Evolutionary conservation across 805 yeast genomes (phyloP).

Genomic region (Dipodascopsis uninucleata): DNA sequence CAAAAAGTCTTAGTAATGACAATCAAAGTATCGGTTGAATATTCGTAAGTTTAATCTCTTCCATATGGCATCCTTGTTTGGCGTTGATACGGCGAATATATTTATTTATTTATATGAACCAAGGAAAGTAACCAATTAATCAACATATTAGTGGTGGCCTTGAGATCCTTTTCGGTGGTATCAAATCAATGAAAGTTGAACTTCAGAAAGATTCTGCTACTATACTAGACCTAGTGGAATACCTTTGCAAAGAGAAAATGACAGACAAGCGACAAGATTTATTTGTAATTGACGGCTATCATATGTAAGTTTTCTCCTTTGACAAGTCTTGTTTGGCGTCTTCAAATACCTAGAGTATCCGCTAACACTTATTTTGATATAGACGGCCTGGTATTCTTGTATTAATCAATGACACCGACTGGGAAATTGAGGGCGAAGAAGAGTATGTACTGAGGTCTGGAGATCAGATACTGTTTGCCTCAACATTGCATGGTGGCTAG

Average conservation of each 20-base stretch:
- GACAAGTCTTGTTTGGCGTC: no score
- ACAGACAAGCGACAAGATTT: conserved; percentile 61
- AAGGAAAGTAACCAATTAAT: no score
- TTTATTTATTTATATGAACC: no score
- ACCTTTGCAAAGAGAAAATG: conserved; percentile 49
- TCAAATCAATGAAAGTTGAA: conserved; percentile 50
- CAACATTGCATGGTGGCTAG: conserved; percentile 92
- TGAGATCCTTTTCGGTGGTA: conserved; percentile 67
- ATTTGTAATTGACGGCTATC: conserved; percentile 68
- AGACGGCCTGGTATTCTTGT: conserved; percentile 87
- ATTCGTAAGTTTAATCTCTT: no score
- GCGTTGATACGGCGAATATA: no score
- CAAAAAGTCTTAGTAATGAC: no score
- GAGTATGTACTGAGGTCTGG: conserved; percentile 70
- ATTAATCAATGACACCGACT: conserved; percentile 87
- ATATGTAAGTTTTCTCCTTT: conserved; percentile 41
- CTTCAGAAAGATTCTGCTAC: conserved; percentile 42
- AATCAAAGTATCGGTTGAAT: no score
- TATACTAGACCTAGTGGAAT: conserved; percentile 51
- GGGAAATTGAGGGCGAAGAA: conserved; percentile 93
- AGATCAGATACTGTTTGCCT: conserved; percentile 81
- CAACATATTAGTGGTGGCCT: conserved; percentile 87
- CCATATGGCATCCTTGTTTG: no score
- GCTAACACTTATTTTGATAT: neutral
- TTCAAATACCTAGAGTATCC: neutral